A percentile compares a stretch with the other conserved stretches of the same genome.
Evolutionary conservation across 2,329 filamentous ascomycete species (phyloP).

Genomic region (Fonsecaea multimorphosa): DNA sequence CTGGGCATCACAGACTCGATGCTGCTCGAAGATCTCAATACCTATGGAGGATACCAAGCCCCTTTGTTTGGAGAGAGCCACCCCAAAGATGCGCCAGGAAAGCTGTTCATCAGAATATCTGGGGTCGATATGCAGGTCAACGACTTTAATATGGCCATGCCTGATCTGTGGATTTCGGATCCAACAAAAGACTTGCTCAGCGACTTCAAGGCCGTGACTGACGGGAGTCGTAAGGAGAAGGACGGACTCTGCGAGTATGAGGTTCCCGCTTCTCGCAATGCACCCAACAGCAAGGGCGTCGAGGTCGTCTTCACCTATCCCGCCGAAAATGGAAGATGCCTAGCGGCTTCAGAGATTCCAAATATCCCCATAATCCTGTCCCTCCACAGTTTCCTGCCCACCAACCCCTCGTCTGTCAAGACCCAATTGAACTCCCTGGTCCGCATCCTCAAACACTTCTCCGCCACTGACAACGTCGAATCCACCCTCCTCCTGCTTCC

Average conservation of each 20-base stretch:
- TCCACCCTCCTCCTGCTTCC: conserved; percentile 64
- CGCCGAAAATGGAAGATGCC: conserved; percentile 33
- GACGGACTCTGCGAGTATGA: conserved; percentile 38
- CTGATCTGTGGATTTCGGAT: conserved; percentile 39
- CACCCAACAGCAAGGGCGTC: conserved; percentile 31
- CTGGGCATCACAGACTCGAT: conserved; percentile 52
- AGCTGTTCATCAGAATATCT: conserved; percentile 44
- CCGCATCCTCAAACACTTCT: conserved; percentile 53
- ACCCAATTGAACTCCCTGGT: conserved; percentile 28
- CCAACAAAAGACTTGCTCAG: conserved; percentile 35
- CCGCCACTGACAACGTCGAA: conserved; percentile 60
- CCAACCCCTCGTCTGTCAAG: conserved; percentile 44
- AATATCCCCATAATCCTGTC: conserved; percentile 47
- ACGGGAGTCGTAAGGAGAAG: conserved; percentile 22
- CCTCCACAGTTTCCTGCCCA: conserved; percentile 50
- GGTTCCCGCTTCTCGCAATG: conserved; percentile 34
- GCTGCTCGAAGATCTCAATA: conserved; percentile 64
- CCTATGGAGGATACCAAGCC: conserved; percentile 61
- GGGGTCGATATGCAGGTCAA: conserved; percentile 35
- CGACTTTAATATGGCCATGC: conserved; percentile 35
- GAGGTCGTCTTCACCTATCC: conserved; percentile 39
- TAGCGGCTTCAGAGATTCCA: conserved; percentile 33
- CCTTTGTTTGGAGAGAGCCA: conserved; percentile 57
- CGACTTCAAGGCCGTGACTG: conserved; percentile 35
- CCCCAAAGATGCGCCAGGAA: conserved; percentile 39